A percentile compares a stretch with the other conserved stretches of the same genome.
Conservation (phyloP, 306 rosid genomes). For the Hippophae gyantsensis region DNA sequence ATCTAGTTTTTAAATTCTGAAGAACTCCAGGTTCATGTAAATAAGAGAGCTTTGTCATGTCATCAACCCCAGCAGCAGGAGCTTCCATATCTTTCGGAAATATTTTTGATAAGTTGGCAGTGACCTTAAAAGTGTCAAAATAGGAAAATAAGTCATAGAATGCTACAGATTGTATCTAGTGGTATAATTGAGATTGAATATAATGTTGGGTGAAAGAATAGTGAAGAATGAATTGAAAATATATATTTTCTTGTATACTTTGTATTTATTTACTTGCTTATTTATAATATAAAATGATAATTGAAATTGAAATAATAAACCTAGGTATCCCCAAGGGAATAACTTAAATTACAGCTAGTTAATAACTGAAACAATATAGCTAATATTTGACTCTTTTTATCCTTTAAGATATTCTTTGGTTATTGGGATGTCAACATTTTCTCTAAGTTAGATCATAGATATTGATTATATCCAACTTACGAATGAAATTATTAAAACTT, state of each 20-base stretch:
- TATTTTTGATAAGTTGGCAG: conserved; percentile 55
- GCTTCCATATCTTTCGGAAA: conserved; percentile 89
- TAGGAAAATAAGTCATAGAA: conserved; percentile 1
- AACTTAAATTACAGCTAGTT: no score
- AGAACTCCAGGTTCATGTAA: conserved; percentile 97
- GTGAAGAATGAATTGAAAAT: neutral
- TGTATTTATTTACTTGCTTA: neutral
- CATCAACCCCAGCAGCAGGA: conserved; percentile 95
- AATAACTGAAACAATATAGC: no score
- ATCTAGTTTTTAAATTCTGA: conserved; percentile 79
- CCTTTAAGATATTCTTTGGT: no score
- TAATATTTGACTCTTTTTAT: no score
- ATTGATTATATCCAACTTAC: no score
- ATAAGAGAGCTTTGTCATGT: conserved; percentile 96
- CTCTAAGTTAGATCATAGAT: no score
- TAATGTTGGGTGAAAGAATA: neutral
- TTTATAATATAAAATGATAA: neutral
- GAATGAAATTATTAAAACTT: no score
- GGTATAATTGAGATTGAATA: neutral
- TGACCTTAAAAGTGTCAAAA: conserved; percentile 41
- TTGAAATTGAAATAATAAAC: no score
- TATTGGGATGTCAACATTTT: no score
- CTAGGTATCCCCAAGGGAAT: no score
- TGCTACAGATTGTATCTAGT: neutral
- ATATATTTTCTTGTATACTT: neutral